Evolutionary conservation across 257 asterid species (phyloP).

Genomic region (Salvia hispanica): DNA sequence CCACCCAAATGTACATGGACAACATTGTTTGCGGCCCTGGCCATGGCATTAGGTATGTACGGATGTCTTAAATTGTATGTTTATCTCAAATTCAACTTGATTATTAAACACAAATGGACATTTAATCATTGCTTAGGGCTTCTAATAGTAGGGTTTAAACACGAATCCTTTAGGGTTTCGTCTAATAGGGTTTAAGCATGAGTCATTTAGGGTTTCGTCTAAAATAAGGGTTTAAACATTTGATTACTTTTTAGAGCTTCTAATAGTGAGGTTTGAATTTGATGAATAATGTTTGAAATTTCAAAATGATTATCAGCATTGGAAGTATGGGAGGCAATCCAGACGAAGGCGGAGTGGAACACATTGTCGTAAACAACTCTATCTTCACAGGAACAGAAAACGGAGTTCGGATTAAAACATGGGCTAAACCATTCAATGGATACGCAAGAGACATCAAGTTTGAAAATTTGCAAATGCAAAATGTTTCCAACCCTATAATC

Average conservation of each 20-base stretch:
- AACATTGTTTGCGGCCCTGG: neutral
- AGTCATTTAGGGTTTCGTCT: no score
- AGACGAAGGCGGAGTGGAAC: neutral
- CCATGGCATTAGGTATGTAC: conserved; percentile 7
- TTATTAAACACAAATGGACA: no score
- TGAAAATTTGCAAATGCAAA: neutral
- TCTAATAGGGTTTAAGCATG: no score
- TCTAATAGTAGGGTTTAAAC: no score
- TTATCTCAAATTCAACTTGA: no score
- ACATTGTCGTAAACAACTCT: neutral
- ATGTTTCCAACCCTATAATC: conserved; percentile 1
- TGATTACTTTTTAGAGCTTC: no score
- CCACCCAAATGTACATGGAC: neutral
- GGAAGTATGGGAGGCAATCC: neutral
- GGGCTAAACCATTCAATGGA: neutral
- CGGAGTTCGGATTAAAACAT: neutral
- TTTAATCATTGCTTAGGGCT: no score
- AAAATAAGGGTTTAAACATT: no score
- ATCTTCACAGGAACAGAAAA: neutral
- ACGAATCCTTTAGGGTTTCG: no score
- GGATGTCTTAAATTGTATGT: no score
- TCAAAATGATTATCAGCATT: neutral
- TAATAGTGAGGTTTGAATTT: no score
- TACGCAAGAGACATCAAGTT: neutral
- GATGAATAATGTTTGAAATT: no score